A percentile compares a stretch with the other conserved stretches of the same genome.
Evolutionary conservation across 768 basidiomycete genomes (phyloP).

Genomic region (Mycena alexandri): DNA sequence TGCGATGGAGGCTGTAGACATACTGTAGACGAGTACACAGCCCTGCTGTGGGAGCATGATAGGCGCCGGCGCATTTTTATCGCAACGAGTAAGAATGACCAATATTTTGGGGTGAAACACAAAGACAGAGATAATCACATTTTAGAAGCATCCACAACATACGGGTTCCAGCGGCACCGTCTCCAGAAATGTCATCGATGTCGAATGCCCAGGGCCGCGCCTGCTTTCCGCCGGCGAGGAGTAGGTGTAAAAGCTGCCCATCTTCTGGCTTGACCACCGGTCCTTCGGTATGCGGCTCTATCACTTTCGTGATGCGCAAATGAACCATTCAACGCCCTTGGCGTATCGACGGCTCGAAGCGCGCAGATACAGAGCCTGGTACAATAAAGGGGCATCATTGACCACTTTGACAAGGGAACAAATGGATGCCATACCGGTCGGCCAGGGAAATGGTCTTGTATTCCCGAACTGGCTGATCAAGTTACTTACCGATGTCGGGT

Average conservation of each 20-base stretch:
- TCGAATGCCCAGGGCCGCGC: neutral
- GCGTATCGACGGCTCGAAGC: neutral
- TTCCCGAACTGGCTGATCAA: no score
- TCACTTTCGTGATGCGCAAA: neutral
- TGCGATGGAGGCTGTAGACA: no score
- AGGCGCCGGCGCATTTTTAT: no score
- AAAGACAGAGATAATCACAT: neutral
- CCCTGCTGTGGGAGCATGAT: no score
- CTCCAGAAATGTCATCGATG: neutral
- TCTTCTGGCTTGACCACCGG: neutral
- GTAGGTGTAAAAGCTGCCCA: neutral
- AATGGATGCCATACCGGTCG: neutral
- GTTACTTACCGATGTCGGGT: neutral
- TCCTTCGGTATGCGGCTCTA: no score
- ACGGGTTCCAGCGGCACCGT: neutral
- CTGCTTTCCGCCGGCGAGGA: no score
- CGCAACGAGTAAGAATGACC: no score
- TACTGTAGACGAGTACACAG: no score
- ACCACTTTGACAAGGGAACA: no score
- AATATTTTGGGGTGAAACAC: no score
- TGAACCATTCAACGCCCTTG: neutral
- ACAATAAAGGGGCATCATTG: neutral
- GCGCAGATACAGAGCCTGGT: neutral
- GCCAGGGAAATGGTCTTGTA: no score
- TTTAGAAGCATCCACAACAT: neutral